Evolutionary conservation across 164 flowering plant genomes (phyloP), one percentile per base, ranked within the genome.

Genomic region (Berberis vulgaris): DNA sequence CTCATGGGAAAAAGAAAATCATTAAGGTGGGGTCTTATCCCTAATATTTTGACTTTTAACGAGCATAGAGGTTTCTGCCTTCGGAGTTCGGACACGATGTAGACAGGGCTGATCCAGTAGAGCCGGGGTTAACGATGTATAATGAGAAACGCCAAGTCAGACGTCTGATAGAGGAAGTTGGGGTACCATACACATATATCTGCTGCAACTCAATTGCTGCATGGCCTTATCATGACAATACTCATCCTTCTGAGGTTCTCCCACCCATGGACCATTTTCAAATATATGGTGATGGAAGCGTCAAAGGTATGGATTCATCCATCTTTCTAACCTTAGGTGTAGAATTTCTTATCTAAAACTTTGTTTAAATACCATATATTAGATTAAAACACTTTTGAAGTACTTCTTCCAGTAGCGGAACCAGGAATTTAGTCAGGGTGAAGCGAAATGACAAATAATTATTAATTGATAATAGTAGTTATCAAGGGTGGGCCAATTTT

Each of bases 31-130:
- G 10, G 6, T 11, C 8, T 39, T 5, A 54, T 6, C 13, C 41
- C 49, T 1, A 13, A 54, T 5, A 53, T 55, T 54, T 45, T 43
- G 7, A 65, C 10, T 10, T 6, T 41, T 5, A 12, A 38, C 59
- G 1, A 1, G 13, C 6, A 65, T 78, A 87, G 94, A 81, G 90
- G 61, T 85, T 85, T 70, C 65, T 87, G 78, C 88, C 94, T 1
- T 87, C 94, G 5, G 90, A 87, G 60, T 87, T 87, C 47, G 94
- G 94, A 46, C 90, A 85, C 57, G 94, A 85, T 60, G 72, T 87
- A 54, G 86, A 84, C 65, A 71, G 86, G 44, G 86, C 88, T 1
- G 77, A 82, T 39, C 90, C 94, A 2, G 83, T 87, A 45, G 87
- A 83, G 76, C 94, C 94, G 4, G 94, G 86, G 44, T 76, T 82